Evolutionary conservation across 2,329 filamentous ascomycete species (phyloP).

Genomic region (Cladosporium sp.): DNA sequence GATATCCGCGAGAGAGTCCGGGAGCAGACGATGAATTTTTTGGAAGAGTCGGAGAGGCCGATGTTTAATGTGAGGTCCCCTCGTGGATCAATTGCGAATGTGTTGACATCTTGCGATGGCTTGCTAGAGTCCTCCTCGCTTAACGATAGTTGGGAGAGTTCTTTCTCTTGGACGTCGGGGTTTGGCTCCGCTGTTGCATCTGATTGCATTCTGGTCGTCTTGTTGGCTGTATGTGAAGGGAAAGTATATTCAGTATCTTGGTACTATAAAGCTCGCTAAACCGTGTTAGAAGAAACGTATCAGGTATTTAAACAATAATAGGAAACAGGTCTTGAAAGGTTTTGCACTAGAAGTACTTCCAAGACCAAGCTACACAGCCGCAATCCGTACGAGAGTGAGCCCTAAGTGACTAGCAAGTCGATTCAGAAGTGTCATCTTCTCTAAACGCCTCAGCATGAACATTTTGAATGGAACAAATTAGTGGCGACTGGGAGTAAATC

Average conservation of each 20-base stretch:
- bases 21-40: background rate
- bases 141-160: background rate
- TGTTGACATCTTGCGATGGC: background rate
- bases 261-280: background rate
- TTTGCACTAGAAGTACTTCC: background rate
- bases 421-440: background rate
- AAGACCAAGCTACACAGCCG: background rate
- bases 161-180: background rate
- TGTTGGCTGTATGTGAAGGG: background rate
- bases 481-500: background rate
- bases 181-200: background rate
- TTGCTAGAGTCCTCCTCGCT: background rate
- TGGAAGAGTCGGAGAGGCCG: background rate
- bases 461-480: background rate
- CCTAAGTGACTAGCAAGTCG: background rate
- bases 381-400: background rate
- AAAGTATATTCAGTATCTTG: background rate
- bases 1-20: slow-evolving; percentile 1
- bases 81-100: background rate
- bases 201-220: background rate
- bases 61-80: background rate
- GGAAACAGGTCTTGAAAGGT: background rate
- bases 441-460: background rate
- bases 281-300: too few relatives aligned
- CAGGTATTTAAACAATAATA: background rate